phyloP scores from a whole-genome alignment of 202 grass and related monocot genomes.

The Schoenoplectus tabernaemontani region DNA sequence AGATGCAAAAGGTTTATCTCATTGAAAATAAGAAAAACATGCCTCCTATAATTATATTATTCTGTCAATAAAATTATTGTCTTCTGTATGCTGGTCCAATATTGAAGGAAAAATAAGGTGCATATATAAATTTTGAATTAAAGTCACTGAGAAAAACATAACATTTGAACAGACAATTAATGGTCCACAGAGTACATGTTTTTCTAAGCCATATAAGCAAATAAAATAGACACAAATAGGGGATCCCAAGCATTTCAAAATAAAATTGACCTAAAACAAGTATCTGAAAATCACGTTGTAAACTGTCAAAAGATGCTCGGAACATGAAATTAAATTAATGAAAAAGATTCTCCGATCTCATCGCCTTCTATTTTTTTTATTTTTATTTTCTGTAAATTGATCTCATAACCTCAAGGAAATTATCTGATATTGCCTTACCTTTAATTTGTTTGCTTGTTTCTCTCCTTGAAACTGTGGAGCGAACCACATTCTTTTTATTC shows the following conservation, averaged over 20 bases:
- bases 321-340: constrained; percentile 2
- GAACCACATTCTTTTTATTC: background rate
- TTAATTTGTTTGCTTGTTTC: background rate
- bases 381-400: too few species aligned
- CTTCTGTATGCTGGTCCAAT: too few species aligned
- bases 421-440: background rate
- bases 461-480: background rate
- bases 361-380: background rate
- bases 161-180: too few species aligned
- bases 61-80: too few species aligned
- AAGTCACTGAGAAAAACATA: too few species aligned
- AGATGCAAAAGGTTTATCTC: too few species aligned
- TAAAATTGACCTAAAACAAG: background rate
- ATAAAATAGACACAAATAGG: background rate
- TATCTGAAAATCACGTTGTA: background rate
- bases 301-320: constrained; percentile 3
- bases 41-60: too few species aligned
- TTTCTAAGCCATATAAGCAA: too few species aligned
- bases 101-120: background rate
- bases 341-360: background rate
- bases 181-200: too few species aligned
- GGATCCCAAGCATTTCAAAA: background rate
- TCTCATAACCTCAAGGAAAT: background rate
- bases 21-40: too few species aligned
- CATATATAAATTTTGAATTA: background rate